Conservation (phyloP, 441 rosid genomes). For the Pelargonium exstipulatum region DNA sequence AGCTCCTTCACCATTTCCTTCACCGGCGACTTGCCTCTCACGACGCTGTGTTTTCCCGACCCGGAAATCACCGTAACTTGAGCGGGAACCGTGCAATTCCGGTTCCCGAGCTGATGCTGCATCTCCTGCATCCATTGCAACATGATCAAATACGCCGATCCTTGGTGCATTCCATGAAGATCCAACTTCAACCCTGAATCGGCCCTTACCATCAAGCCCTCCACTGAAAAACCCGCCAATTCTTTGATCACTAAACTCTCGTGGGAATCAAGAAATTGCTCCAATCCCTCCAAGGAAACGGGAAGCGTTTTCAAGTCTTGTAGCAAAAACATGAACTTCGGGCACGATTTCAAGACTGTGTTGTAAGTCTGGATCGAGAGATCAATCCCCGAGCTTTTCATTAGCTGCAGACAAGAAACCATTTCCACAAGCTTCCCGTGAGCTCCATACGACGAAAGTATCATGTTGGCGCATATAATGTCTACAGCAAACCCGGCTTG, state of each 20-base stretch:
- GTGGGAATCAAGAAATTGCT: constrained; percentile 30
- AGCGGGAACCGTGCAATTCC: constrained; percentile 35
- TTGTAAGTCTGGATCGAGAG: constrained; percentile 61
- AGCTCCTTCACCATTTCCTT: constrained; percentile 49
- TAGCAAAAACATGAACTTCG: constrained; percentile 33
- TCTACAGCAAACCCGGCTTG: constrained; percentile 44
- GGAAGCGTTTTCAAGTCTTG: constrained; percentile 34
- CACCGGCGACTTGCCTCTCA: constrained; percentile 66
- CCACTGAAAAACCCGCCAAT: constrained; percentile 47
- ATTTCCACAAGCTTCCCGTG: constrained; percentile 46
- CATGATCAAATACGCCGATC: constrained; percentile 62
- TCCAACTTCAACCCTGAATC: constrained; percentile 56
- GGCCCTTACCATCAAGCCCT: constrained; percentile 49
- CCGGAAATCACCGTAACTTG: constrained; percentile 67
- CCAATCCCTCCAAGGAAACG: constrained; percentile 38
- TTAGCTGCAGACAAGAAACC: constrained; percentile 53
- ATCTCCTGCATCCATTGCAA: constrained; percentile 67
- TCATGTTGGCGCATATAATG: constrained; percentile 66
- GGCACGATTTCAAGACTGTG: constrained; percentile 68
- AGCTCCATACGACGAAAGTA: constrained; percentile 71
- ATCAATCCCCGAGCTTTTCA: constrained; percentile 44
- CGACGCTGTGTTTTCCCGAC: constrained; percentile 56
- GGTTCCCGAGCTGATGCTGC: constrained; percentile 35
- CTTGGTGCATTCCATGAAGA: constrained; percentile 74
- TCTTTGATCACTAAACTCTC: constrained; percentile 48